Evolutionary conservation across 73 alveolate species (phyloP), one percentile per base, ranked within the genome.

Genomic region (Paramecium biaurelia): DNA sequence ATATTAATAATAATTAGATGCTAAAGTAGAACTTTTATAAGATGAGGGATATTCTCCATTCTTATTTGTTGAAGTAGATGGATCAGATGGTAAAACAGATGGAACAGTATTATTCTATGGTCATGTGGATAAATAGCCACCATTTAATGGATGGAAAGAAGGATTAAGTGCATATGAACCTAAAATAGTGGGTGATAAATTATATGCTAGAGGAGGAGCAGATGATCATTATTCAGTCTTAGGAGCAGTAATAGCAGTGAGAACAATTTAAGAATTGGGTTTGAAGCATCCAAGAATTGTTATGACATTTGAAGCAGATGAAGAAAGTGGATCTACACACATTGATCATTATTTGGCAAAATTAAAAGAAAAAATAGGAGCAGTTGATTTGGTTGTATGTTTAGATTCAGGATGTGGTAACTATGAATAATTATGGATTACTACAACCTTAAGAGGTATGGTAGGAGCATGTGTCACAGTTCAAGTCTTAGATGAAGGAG

Each of bases 141-240:
- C 93, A 76, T 85, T 95, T 92, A 42, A 67, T 20, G 97, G 97
- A 23, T 95, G 98, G 98, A 47, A 42, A 1, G 97, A 95, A 93
- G 98, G 98, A 5, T 68, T 95, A 32, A 92, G 93, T 34, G 95
- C 97, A 10, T 79, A 90, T 43, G 82, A 59, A 35, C 98, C 98
- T 11, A 94, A 86, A 9, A 95, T 95, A n/a, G 93, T 57, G 53
- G 99, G 95, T 37, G 97, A 92, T 20, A 95, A 92, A 58, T 76
- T 95, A 42, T 95, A 95, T 93, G 98, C 97, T 10, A 94, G 98
- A 95, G 98, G 99, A 24, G 95, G 98, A 23, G 86, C 98, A 11
- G 99, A 98, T 95, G 99, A 98, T 93, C 99, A 98, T 24, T 98
- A 97, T 88, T 93, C 97, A 70, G 84, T 97, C 6, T 96, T 97